Evolutionary conservation across 1,139 yeast genomes (phyloP), one percentile per base, ranked within the genome.

Genomic region (Candida albicans): DNA sequence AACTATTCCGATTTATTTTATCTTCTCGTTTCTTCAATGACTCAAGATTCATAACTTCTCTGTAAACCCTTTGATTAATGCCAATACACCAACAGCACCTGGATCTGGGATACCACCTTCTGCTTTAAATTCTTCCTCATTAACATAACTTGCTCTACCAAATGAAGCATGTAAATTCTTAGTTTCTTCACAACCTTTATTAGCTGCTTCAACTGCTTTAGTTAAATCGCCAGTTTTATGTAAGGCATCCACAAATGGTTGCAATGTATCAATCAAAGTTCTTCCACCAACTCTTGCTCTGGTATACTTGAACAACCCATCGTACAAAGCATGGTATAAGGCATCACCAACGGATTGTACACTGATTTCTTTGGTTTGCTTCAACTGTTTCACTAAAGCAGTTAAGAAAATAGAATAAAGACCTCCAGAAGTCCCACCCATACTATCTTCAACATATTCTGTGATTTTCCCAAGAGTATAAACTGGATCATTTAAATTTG

Each of bases 401-500:
- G 77, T 71, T 44, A 91, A 73, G 65, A 73, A 88, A 45, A 91
- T 91, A 3, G 96, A 86, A 62, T 90, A 91, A 37, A 91, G 67
- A 0, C 97, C 98, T 43, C 98, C 98, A 1, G 96, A 87, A 0
- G 98, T 91, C 40, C 98, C 98, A 42, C 97, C 98, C 98, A 91
- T 91, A 29, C 82, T 83, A 44, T 83, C 84, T 59, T 91, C 97
- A 15, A 90, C 89, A 26, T 86, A 64, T 46, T 85, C 90, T 4
- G 96, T 88, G 43, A 73, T 70, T 18, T 51, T 56, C 4, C 68
- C 58, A 40, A 88, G 62, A 0, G 87, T 76, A 15, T 69, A 65
- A 11, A 71, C 74, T 1, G 77, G 77, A 47, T 73, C 78, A 29
- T 57, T 40, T 37, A 70, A 52, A 37, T 52, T 47, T 2, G 42